A percentile compares a stretch with the other conserved stretches of the same genome.
phyloP scores from a whole-genome alignment of 139 green algal genomes.

The Astrephomene gubernaculifera region DNA sequence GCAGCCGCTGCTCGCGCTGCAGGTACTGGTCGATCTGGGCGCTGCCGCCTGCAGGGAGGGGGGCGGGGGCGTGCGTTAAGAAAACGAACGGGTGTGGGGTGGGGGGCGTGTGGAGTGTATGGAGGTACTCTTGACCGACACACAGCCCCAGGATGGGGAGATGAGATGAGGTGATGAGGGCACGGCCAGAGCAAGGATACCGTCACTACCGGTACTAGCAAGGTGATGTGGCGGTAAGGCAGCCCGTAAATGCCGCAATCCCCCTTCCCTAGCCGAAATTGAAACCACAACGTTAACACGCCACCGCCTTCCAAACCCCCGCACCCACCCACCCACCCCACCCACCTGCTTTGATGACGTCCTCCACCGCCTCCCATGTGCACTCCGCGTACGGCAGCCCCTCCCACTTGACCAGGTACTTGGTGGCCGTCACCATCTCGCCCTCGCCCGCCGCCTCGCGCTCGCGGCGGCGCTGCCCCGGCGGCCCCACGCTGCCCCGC shows the following conservation, averaged over 20 bases:
- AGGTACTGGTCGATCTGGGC: slow-evolving; percentile 54
- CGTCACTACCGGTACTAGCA: not conserved
- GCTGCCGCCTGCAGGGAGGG: slow-evolving; percentile 10
- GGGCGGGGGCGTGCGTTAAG: not conserved
- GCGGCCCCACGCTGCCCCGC: slow-evolving; percentile 26
- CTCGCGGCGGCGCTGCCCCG: slow-evolving; percentile 36
- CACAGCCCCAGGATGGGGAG: no score
- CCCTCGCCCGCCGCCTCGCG: slow-evolving; percentile 57
- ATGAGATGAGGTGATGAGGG: not conserved
- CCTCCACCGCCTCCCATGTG: slow-evolving; percentile 86
- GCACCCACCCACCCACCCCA: not conserved
- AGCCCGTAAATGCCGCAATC: no score
- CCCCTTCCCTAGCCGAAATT: no score
- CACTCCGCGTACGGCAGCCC: slow-evolving; percentile 92
- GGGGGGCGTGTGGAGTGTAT: not conserved
- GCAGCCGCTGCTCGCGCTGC: slow-evolving; percentile 63
- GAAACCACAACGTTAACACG: not conserved
- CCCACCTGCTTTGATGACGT: slow-evolving; percentile 45
- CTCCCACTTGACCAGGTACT: slow-evolving; percentile 93
- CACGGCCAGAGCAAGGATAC: not conserved
- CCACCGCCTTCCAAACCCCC: not conserved
- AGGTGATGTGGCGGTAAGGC: not conserved
- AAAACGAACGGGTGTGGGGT: not conserved
- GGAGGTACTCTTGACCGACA: no score
- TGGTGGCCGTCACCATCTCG: slow-evolving; percentile 14